Evolutionary conservation across 257 asterid genomes (phyloP), one percentile per base, ranked within the genome.

Genomic region (Solanum arcanum): DNA sequence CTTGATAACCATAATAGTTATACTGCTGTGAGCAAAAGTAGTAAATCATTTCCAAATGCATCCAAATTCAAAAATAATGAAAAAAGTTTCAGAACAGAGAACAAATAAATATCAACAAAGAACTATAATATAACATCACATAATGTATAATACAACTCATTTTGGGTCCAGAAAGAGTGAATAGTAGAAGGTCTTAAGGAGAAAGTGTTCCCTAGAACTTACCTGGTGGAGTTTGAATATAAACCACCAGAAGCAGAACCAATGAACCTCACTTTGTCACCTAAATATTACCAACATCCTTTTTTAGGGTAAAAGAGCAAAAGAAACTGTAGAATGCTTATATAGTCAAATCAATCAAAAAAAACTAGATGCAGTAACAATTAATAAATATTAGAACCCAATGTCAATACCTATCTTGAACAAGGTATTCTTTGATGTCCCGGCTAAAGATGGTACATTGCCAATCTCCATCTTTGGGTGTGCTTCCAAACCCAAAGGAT

Each of bases 201-300:
- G 85, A 29, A 49, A 81, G 41, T 7, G 70, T 31, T 81, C 46
- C 33, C 70, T 49, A 81, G 46, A 33, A 81, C 69, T 31, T 49
- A 81, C 85, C 85, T 81, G 85, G 44, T 31, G 23, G 94, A 88
- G 86, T 89, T 86, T 83, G 95, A 73, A 91, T 91, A 94, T 52
- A 91, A 70, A 87, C 91, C 90, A 87, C 92, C 91, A 87, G 98
- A 90, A 90, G 94, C 88, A 90, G 95, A 84, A 87, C 98, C 95
- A 87, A 93, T 81, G 82, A 91, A 96, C 90, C 94, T 96, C 84
- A 96, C 99, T 92, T 92, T 94, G 80, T 96, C 98, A 90, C 99
- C 99, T 96, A 83, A 62, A 76, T 72, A 82, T 87, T 86, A 77
- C 86, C 84, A 84, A 89, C 73, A 81, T 90, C 80, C 84, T 82